phyloP scores from a whole-genome alignment of 75 land plant species.

The Picea sitchensis region DNA sequence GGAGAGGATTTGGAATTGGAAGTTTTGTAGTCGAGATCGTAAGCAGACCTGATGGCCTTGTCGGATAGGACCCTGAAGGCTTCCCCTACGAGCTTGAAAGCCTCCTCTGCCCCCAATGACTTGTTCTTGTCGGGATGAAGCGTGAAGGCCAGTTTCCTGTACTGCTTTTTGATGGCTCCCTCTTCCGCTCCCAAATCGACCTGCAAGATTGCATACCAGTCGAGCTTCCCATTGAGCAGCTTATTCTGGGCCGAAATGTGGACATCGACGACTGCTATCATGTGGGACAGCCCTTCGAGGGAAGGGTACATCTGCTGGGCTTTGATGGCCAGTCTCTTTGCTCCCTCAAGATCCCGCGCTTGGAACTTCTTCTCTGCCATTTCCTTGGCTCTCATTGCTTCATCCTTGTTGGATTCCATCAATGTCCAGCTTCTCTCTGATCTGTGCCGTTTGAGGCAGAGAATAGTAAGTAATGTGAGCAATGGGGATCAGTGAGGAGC shows the following conservation, averaged over 20 bases:
- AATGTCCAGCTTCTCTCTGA: no score
- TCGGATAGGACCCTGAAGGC: conserved; percentile 65
- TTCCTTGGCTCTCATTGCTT: conserved; percentile 64
- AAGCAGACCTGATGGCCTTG: conserved; percentile 31
- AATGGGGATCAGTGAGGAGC: no score
- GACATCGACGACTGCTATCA: conserved; percentile 65
- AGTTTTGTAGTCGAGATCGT: conserved; percentile 25
- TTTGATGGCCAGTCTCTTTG: conserved; percentile 51
- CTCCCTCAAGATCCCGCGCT: conserved; percentile 49
- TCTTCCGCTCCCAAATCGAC: conserved; percentile 32
- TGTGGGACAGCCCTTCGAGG: conserved; percentile 60
- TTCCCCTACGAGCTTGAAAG: conserved; percentile 63
- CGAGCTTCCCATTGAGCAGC: conserved; percentile 28
- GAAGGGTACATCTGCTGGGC: conserved; percentile 69
- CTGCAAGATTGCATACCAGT: conserved; percentile 76
- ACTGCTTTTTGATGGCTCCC: conserved; percentile 46
- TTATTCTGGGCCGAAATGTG: conserved; percentile 51
- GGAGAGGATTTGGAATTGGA: not conserved
- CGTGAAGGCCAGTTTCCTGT: conserved; percentile 61
- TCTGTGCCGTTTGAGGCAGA: no score
- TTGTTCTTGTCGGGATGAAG: conserved; percentile 84
- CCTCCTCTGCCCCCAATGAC: conserved; percentile 48
- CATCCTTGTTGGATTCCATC: conserved; percentile 60
- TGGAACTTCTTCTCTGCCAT: conserved; percentile 65
- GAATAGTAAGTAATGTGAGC: no score